Evolutionary conservation across 2,329 filamentous ascomycete genomes (phyloP).

Genomic region (Fusarium mundagurra): DNA sequence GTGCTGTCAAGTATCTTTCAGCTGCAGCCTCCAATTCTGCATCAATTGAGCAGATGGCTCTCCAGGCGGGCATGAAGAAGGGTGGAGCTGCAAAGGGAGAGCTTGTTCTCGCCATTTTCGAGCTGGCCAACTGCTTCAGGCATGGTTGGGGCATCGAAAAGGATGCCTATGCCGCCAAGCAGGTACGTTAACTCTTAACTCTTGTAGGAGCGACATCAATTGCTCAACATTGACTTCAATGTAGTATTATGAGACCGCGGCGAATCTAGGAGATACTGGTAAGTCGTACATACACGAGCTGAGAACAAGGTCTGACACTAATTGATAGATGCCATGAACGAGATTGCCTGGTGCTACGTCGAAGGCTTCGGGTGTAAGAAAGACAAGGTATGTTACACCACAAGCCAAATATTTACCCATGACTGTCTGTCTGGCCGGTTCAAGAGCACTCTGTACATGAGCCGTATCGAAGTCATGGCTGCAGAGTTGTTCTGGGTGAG

Average conservation of each 20-base stretch:
- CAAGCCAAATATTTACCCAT: slow-evolving; percentile 11
- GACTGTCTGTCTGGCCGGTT: slow-evolving; percentile 1
- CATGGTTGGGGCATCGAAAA: slow-evolving; percentile 92
- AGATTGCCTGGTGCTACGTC: slow-evolving; percentile 93
- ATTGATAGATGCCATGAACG: slow-evolving; percentile 88
- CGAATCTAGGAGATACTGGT: slow-evolving; percentile 91
- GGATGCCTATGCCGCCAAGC: slow-evolving; percentile 85
- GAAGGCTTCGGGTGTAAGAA: slow-evolving; percentile 98
- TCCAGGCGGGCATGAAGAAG: slow-evolving; percentile 88
- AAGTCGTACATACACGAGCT: slow-evolving; percentile 42
- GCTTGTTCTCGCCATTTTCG: slow-evolving; percentile 94
- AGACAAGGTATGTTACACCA: slow-evolving; percentile 82
- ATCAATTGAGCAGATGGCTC: slow-evolving; percentile 83
- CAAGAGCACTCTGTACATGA: slow-evolving; percentile 14
- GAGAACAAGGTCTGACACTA: slow-evolving; percentile 16
- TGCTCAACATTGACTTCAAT: slow-evolving; percentile 6
- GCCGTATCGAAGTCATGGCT: background rate
- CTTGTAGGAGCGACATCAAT: background rate
- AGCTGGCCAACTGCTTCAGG: slow-evolving; percentile 91
- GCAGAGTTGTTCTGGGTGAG: slow-evolving; percentile 21
- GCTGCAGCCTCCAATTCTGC: slow-evolving; percentile 92
- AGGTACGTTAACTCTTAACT: slow-evolving; percentile 54
- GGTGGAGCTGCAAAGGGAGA: slow-evolving; percentile 96
- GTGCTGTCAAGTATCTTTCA: slow-evolving; percentile 85
- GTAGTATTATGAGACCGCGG: slow-evolving; percentile 96